A percentile compares a stretch with the other conserved stretches of the same genome.
Evolutionary conservation across 2,329 filamentous ascomycete genomes (phyloP).

Genomic region (Rhexocercosporidium sp.): DNA sequence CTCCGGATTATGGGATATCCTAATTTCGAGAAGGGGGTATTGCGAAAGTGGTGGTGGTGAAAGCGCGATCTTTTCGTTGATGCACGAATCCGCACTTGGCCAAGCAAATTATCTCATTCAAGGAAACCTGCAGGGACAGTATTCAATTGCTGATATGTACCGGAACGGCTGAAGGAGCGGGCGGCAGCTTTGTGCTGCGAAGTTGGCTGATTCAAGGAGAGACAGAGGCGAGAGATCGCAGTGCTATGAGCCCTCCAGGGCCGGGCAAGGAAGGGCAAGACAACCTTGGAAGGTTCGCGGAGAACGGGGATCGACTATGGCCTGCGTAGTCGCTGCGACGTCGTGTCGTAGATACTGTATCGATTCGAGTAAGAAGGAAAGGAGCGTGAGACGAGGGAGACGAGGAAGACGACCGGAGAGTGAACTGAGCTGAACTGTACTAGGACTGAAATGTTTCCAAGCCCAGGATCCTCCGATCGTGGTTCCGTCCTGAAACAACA

Average conservation of each 20-base stretch:
- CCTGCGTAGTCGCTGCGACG: constrained; percentile 32
- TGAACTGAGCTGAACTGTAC: constrained; percentile 1
- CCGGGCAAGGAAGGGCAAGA: neutral
- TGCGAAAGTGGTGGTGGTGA: constrained; percentile 17
- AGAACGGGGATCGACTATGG: constrained; percentile 27
- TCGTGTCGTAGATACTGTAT: neutral
- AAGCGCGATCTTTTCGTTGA: constrained; percentile 24
- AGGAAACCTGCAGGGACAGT: constrained; percentile 15
- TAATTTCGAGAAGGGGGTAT: constrained; percentile 9
- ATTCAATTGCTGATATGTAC: neutral
- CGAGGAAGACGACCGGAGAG: neutral
- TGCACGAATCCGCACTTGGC: constrained; percentile 27
- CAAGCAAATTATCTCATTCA: constrained; percentile 25
- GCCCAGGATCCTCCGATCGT: constrained; percentile 2
- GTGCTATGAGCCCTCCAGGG: constrained; percentile 5
- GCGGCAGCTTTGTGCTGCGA: constrained; percentile 22
- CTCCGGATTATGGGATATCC: constrained; percentile 29
- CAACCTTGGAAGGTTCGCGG: neutral
- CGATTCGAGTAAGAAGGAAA: neutral
- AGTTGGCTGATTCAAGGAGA: constrained; percentile 23
- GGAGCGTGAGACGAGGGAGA: neutral
- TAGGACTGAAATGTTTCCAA: constrained; percentile 6
- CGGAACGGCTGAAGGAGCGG: constrained; percentile 26
- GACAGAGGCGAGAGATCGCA: constrained; percentile 1
- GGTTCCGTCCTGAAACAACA: constrained; percentile 8